A percentile compares a stretch with the other conserved stretches of the same genome.
Conservation (phyloP, 1,284 basidiomycete genomes). For the Microstroma glucosiphilum region DNA sequence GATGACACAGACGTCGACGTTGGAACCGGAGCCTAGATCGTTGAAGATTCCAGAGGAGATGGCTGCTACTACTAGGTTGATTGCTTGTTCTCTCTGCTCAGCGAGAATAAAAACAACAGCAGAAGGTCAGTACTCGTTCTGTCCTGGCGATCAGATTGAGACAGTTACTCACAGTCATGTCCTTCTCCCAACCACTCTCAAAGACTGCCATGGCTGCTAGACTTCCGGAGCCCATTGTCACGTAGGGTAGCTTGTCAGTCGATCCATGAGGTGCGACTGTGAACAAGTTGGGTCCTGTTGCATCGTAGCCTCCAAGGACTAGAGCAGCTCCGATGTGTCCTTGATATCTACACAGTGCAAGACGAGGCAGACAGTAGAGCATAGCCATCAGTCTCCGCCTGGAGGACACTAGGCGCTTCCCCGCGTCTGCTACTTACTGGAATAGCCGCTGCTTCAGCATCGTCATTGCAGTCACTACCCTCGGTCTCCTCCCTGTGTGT, state of each 20-base stretch:
- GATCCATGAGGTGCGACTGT: slow-evolving; percentile 95
- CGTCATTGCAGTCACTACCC: slow-evolving; percentile 94
- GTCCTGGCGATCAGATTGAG: background rate
- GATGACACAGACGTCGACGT: slow-evolving; percentile 94
- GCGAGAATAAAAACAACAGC: background rate
- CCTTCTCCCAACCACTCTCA: slow-evolving; percentile 75
- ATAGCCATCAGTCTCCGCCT: background rate
- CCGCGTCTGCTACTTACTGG: slow-evolving; percentile 55
- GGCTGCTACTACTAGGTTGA: slow-evolving; percentile 75
- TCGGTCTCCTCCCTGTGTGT: slow-evolving; percentile 53
- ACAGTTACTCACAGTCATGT: slow-evolving; percentile 59
- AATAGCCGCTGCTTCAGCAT: slow-evolving; percentile 88
- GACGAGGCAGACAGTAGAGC: background rate
- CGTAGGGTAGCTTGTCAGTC: slow-evolving; percentile 96
- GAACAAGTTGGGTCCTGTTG: slow-evolving; percentile 87
- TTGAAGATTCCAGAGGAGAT: slow-evolving; percentile 97
- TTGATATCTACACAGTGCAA: slow-evolving; percentile 63
- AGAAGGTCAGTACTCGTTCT: background rate
- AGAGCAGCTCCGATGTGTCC: slow-evolving; percentile 91
- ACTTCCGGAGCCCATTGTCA: slow-evolving; percentile 95
- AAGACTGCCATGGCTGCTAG: slow-evolving; percentile 98
- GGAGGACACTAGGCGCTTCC: slow-evolving; percentile 6
- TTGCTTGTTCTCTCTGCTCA: slow-evolving; percentile 68
- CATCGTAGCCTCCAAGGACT: slow-evolving; percentile 92
- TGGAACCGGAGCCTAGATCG: slow-evolving; percentile 94